Evolutionary conservation across 1,284 basidiomycete species (phyloP), one percentile per base, ranked within the genome.

Genomic region (Apiotrichum mycotoxinovorans): DNA sequence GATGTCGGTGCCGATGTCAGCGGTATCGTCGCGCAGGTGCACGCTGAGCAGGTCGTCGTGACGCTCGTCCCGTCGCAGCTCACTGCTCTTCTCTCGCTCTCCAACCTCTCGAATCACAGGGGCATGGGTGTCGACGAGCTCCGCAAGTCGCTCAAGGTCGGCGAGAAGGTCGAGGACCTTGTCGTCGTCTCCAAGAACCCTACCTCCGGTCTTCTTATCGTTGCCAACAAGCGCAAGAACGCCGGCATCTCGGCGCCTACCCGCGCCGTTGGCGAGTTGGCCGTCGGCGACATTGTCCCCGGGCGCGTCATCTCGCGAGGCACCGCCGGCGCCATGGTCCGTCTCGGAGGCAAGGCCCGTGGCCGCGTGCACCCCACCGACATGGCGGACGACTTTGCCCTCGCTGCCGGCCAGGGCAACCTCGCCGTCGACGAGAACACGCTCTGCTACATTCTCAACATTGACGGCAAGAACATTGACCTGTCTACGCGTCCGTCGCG

Each of bases 171-270:
- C 23, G 80, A 86, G 15, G 86, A 89, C 48, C 81, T 98, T 7
- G 84, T 90, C 4, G 89, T 98, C 20, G 88, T 93, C 25, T 88
- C 90, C n/a, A 88, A 91, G 67, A 93, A 92, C 72, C 80, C 85
- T 1, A 91, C 90, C 65, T 92, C 91, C 66, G 86, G 87, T 15
- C 82, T 98, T 56, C 87, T 97, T 57, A 87, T 97, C 60, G 88
- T 95, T 46, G 87, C 87, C 45, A 73, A 77, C 59, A 87, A 85
- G 58, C 72, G 71, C 42, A 4, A 84, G 83, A 65, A 80, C n/a
- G 70, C 80, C 2, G 71, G 70, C 25, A 81, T 67, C 84, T 85
- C 73, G 71, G 72, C 54, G 15, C 55, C 60, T 4, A 71, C 81
- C 1, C 68, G 91, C 30, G 83, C 83, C 8, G 80, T 90, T 69